Base-by-base conservation (phyloP, 2,329 filamentous ascomycete species). In the Plectosphaerella plurivora region DNA sequence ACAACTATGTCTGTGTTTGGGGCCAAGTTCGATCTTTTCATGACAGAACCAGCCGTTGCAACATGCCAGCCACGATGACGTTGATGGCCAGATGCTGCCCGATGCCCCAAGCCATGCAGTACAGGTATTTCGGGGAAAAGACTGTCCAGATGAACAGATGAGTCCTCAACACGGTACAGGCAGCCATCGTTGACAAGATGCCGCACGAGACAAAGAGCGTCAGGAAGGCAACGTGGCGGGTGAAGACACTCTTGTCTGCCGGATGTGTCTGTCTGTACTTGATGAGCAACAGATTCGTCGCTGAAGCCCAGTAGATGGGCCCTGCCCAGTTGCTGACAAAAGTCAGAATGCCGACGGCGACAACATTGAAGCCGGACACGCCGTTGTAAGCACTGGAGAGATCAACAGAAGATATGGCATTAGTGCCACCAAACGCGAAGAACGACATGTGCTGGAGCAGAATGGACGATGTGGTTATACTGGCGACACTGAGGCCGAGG, bases 61-160 rank as follows among this genome's bases (percentile, higher is more conserved):
- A 60, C 37, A 81, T 50, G 28, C 83, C 76, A 1, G 83, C 84
- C 44, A 87, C 59, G 5, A 80, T 73, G 35, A 92, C 61, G 66
- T 93, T 91, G 44, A 93, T 75, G 37, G 80, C 65, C 55, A 92
- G 66, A 79, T 99, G 93, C 73, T 92, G 90, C 8, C 83, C 89
- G 45, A 93, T 64, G 56, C 82, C 84, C 95, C 94, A 99, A 14
- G 88, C 91, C 77, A 94, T 87, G 57, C 85, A 89, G 67, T 96
- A 99, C 59, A 99, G 72, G 68, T 92, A 97, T 69, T 97, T 99
- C 0, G 94, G 94, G 58, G 90, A 96, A 69, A 99, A 99, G 11
- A 99, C 94, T 1, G 93, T 97, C 94, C 94, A 99, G 56, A 99
- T 92, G 66, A 99, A 99, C 53, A 99, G 69, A 75, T 99, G 94